Evolutionary conservation across 106 monocot genomes (phyloP), one percentile per base, ranked within the genome.

Genomic region (Dioscorea dumetorum): DNA sequence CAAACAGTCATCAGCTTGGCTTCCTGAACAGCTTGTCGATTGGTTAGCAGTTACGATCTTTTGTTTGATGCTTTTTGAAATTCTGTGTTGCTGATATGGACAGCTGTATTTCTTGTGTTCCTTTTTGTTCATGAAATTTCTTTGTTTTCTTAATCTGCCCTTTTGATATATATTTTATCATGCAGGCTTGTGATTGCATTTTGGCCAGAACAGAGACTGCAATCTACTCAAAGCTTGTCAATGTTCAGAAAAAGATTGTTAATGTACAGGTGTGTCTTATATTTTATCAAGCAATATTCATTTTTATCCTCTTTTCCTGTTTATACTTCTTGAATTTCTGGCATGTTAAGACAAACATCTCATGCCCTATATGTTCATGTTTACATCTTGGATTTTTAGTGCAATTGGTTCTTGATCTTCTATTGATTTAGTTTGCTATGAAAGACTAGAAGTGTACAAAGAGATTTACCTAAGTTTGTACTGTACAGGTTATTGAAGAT

Each of bases 41-140:
- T 97, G 95, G 95, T 80, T 91, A 84, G 84, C 83, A 71, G 95
- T 97, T 84, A 84, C 79, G 64, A 62, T 80, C 76, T 77, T 77
- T 76, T 77, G 69, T 75, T 63, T 62, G 56, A 33, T 52, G n/a
- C 50, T 58, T 32, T 32, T 18, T 19, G 62, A 28, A 19, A 61
- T 41, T 49, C 24, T 52, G 13, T 59, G 0, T 48, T 41, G 41
- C 6, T 41, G 41, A 41, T 41, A 8, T 41, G 41, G 28, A 28
- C 28, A 28, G 41, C 41, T 41, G 41, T 41, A 41, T 41, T 41
- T 10, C 10, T 41, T 1, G 6, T 6, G 41, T 41, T 10, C 6
- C 41, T 8, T 41, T 41, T 41, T 41, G 41, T 41, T 41, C 41
- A 8, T 10, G 6, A 41, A 41, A 41, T 41, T 1, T 5, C 41